phyloP scores from a whole-genome alignment of 2,329 filamentous ascomycete species.

The Erysiphe neolycopersici region DNA sequence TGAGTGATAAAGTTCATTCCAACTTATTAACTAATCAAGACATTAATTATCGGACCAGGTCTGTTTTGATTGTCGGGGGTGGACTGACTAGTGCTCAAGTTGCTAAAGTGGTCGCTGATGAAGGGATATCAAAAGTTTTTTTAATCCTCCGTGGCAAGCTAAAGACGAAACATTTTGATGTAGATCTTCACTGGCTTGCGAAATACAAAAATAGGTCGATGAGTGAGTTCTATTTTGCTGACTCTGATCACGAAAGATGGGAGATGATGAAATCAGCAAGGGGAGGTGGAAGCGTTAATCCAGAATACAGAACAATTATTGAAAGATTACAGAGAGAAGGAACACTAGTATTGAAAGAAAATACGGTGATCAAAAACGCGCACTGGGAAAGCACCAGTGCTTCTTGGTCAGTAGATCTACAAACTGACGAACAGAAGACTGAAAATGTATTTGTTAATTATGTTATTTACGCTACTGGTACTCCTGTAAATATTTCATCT shows the following conservation, averaged over 20 bases:
- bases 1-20: not conserved
- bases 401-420: slow-evolving; percentile 20
- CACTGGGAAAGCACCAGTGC: slow-evolving; percentile 20
- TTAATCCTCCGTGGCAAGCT: slow-evolving; percentile 36
- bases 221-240: slow-evolving; percentile 50
- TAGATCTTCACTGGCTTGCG: slow-evolving; percentile 53
- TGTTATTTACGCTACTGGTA: slow-evolving; percentile 32
- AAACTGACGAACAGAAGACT: slow-evolving; percentile 16
- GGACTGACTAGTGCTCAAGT: slow-evolving; percentile 55
- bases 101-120: slow-evolving; percentile 34
- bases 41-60: not conserved
- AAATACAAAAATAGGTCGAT: slow-evolving; percentile 61
- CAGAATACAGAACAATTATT: slow-evolving; percentile 10
- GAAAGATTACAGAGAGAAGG: slow-evolving; percentile 1
- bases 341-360: slow-evolving; percentile 3
- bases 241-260: slow-evolving; percentile 40
- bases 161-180: slow-evolving; percentile 48
- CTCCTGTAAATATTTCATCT: slow-evolving; percentile 31
- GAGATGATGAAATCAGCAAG: slow-evolving; percentile 38
- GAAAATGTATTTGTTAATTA: slow-evolving; percentile 23
- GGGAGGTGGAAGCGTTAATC: slow-evolving; percentile 54
- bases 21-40: not conserved
- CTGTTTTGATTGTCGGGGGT: slow-evolving; percentile 32
- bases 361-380: slow-evolving; percentile 19
- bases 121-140: slow-evolving; percentile 40